Percentiles rank a stretch among this genome's conserved stretches.
Evolutionary conservation across 2,329 filamentous ascomycete species (phyloP).

Genomic region (Helotiales sp.): DNA sequence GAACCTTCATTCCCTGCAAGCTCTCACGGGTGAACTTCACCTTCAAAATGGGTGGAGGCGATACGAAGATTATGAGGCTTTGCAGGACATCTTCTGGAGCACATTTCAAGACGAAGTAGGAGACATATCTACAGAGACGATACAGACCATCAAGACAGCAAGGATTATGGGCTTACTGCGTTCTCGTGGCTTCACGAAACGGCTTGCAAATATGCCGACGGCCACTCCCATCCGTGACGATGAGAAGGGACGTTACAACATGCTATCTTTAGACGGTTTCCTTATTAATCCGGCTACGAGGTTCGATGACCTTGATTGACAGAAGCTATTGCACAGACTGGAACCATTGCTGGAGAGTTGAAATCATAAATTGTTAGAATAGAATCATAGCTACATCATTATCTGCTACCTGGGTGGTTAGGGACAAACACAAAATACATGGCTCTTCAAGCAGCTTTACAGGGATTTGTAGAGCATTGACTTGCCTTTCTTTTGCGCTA

Average conservation of each 20-base stretch:
- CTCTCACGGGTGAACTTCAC: conserved; percentile 45
- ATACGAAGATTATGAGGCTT: no score
- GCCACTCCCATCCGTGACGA: conserved; percentile 46
- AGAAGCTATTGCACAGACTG: conserved; percentile 20
- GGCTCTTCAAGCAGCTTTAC: no score
- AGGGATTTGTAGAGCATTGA: no score
- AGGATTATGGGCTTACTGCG: conserved; percentile 45
- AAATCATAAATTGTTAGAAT: conserved; percentile 24
- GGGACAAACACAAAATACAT: no score
- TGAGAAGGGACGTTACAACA: conserved; percentile 45
- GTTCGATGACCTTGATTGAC: conserved; percentile 38
- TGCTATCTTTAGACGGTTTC: conserved; percentile 47
- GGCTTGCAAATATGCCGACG: conserved; percentile 45
- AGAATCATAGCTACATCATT: conserved; percentile 14
- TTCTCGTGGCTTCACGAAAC: conserved; percentile 47
- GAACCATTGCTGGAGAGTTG: conserved; percentile 21
- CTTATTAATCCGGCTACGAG: conserved; percentile 45
- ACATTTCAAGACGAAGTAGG: conserved; percentile 43
- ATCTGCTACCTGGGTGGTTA: neutral
- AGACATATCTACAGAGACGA: conserved; percentile 36
- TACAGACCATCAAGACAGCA: conserved; percentile 42
- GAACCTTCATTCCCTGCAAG: conserved; percentile 46
- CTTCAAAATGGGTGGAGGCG: no score
- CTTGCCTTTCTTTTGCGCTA: no score
- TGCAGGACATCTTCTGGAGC: no score